A percentile compares a stretch with the other conserved stretches of the same genome.
Evolutionary conservation across 345 rosid species (phyloP).

Genomic region (Gossypium sturtianum): DNA sequence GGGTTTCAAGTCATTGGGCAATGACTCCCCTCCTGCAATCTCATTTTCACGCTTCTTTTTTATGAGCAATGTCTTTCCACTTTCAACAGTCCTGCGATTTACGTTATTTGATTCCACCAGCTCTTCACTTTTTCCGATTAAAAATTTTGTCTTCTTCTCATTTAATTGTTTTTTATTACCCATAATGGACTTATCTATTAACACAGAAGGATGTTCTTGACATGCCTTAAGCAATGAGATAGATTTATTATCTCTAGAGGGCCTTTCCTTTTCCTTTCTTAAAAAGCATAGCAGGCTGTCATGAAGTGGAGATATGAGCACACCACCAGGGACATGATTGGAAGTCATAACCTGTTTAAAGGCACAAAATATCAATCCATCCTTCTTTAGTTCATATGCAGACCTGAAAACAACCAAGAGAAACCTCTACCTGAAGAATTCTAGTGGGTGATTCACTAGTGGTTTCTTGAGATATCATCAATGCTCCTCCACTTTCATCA

Average conservation of each 20-base stretch:
- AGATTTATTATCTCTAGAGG: slow-evolving; percentile 19
- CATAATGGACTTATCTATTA: slow-evolving; percentile 23
- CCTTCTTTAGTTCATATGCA: slow-evolving; percentile 18
- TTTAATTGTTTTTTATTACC: slow-evolving; percentile 24
- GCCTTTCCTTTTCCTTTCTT: slow-evolving; percentile 29
- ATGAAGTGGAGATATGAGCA: slow-evolving; percentile 64
- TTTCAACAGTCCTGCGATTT: slow-evolving; percentile 8
- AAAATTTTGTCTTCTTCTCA: slow-evolving; percentile 28
- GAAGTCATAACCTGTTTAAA: slow-evolving; percentile 65
- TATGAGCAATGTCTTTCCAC: not conserved
- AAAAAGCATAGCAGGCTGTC: slow-evolving; percentile 41
- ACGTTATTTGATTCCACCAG: slow-evolving; percentile 14
- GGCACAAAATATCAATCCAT: slow-evolving; percentile 17
- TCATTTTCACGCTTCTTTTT: slow-evolving; percentile 21
- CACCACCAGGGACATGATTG: slow-evolving; percentile 39
- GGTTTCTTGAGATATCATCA: slow-evolving; percentile 19
- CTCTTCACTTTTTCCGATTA: slow-evolving; percentile 23
- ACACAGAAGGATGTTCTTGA: slow-evolving; percentile 23
- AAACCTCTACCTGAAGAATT: slow-evolving; percentile 60
- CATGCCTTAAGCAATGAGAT: slow-evolving; percentile 12
- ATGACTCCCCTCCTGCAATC: slow-evolving; percentile 10
- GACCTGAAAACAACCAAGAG: slow-evolving; percentile 13
- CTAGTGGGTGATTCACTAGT: slow-evolving; percentile 43
- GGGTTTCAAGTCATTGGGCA: slow-evolving; percentile 16
- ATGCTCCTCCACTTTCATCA: slow-evolving; percentile 36